Evolutionary conservation across 768 basidiomycete species (phyloP).

Genomic region (Asterophora parasitica): DNA sequence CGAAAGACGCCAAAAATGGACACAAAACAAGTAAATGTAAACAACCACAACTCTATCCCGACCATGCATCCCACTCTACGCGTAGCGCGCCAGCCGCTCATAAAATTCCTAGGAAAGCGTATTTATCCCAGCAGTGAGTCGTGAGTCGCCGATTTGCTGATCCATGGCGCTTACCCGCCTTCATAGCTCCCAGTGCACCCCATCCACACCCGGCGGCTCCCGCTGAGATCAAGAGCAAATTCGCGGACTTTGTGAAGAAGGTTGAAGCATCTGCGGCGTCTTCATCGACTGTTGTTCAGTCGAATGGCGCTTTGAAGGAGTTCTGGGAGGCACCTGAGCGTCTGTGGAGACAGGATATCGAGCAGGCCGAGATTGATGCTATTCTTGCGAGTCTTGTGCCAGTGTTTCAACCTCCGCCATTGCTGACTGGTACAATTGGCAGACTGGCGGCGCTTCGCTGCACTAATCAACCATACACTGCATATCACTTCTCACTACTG

Average conservation of each 20-base stretch:
- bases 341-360: conserved; percentile 50
- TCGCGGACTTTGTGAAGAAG: conserved; percentile 39
- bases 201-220: conserved; percentile 67
- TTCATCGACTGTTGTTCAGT: conserved; percentile 10
- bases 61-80: conserved; percentile 31
- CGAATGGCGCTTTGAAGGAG: conserved; percentile 26
- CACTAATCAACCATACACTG: conserved; percentile 18
- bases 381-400: conserved; percentile 46
- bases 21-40: not conserved
- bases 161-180: conserved; percentile 3
- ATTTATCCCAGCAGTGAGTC: conserved; percentile 35
- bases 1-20: no score
- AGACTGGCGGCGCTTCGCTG: conserved; percentile 71
- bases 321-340: conserved; percentile 69
- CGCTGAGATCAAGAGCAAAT: conserved; percentile 49
- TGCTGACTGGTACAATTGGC: conserved; percentile 1
- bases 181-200: conserved; percentile 31
- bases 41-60: not conserved
- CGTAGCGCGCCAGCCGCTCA: conserved; percentile 52
- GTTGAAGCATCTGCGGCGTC: conserved; percentile 22
- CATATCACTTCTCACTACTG: not conserved
- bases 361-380: conserved; percentile 60
- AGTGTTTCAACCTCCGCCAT: not conserved
- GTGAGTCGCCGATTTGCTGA: not conserved
- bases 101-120: conserved; percentile 60